A percentile compares a stretch with the other conserved stretches of the same genome.
Conservation (phyloP, 305 asterid genomes). For the Salvia sclarea region DNA sequence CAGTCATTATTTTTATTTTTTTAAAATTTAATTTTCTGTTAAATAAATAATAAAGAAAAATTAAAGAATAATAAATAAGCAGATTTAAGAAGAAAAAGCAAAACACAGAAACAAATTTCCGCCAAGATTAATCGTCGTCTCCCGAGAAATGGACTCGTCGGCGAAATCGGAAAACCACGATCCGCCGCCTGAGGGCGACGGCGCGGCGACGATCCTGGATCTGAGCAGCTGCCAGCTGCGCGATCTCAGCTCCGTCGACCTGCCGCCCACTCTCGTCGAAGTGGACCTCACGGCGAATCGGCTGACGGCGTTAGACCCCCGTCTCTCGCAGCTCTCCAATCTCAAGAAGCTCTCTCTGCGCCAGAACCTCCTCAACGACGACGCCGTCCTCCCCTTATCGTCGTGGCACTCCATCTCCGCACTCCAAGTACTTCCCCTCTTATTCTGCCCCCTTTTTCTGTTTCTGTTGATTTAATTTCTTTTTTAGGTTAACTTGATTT, state of each 20-base stretch:
- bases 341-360: slow-evolving; percentile 89
- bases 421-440: slow-evolving; percentile 55
- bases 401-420: slow-evolving; percentile 61
- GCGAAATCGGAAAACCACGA: slow-evolving; percentile 33
- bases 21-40: not conserved
- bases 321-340: slow-evolving; percentile 66
- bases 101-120: not conserved
- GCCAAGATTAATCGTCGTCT: slow-evolving; percentile 16
- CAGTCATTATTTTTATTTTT: no score
- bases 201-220: slow-evolving; percentile 57
- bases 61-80: not conserved
- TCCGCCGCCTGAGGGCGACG: slow-evolving; percentile 37
- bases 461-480: slow-evolving; percentile 1
- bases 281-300: slow-evolving; percentile 88
- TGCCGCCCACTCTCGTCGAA: slow-evolving; percentile 63
- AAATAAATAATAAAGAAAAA: not conserved
- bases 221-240: slow-evolving; percentile 88
- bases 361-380: slow-evolving; percentile 75
- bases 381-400: slow-evolving; percentile 62
- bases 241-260: slow-evolving; percentile 75
- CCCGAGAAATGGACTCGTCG: slow-evolving; percentile 33
- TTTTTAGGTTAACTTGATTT: not conserved
- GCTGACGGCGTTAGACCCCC: slow-evolving; percentile 73
- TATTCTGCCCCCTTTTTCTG: not conserved
- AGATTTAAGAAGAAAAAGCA: not conserved